These are phyloP conservation scores for Dendrostoma leiphaemia DNA, from an alignment of 2,329 filamentous ascomycete species.

Conservation along the genomic window DNA sequence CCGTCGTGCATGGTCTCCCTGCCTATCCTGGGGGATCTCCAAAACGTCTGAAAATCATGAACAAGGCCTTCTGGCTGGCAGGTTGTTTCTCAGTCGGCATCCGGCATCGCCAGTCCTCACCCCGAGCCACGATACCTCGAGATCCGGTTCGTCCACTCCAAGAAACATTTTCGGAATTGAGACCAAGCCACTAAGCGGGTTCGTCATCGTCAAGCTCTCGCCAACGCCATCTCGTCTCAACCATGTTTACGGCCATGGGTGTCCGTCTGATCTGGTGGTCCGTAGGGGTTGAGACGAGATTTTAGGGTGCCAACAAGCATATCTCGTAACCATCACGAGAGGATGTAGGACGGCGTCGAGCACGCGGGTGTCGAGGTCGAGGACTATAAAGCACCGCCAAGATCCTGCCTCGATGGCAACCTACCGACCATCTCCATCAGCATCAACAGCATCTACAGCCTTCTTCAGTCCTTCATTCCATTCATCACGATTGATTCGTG, in stretches of 20 bases:
- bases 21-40: not conserved
- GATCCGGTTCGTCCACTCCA: not conserved
- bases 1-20: not conserved
- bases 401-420: not conserved
- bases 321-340: not conserved
- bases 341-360: not conserved
- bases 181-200: not conserved
- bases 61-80: not conserved
- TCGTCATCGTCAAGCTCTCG: not conserved
- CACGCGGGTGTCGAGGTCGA: not conserved
- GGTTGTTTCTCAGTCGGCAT: not conserved
- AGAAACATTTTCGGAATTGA: conserved; percentile 4
- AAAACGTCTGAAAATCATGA: conserved; percentile 1
- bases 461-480: not conserved
- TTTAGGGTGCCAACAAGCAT: not conserved
- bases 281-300: not conserved
- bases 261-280: not conserved
- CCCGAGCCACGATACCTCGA: not conserved
- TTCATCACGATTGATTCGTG: conserved; percentile 11
- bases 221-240: not conserved
- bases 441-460: conserved; percentile 9
- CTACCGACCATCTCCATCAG: not conserved
- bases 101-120: not conserved
- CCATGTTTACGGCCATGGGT: conserved; percentile 2
- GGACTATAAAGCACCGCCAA: conserved; percentile 1